Conservation (phyloP, 2,329 filamentous ascomycete genomes). For the Cladosporium velox region DNA sequence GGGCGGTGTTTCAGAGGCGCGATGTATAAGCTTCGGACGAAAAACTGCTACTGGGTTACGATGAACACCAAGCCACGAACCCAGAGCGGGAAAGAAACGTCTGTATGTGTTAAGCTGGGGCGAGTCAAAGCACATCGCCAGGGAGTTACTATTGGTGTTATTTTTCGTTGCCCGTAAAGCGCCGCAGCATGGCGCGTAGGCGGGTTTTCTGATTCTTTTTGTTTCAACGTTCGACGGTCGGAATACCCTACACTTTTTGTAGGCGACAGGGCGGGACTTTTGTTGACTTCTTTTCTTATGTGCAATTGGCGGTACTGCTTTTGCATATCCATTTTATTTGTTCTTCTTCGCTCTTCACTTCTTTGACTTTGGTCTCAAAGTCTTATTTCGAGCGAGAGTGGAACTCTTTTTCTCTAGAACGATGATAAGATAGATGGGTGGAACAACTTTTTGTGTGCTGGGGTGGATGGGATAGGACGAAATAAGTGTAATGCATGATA, state of each 20-base stretch:
- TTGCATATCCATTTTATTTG: neutral
- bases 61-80: neutral
- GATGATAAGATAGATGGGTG: neutral
- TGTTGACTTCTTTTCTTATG: neutral
- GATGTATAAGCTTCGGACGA: conserved; percentile 6
- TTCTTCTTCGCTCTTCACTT: neutral
- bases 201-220: neutral
- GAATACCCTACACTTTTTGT: neutral
- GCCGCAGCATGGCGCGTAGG: neutral
- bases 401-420: neutral
- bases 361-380: neutral
- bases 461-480: neutral
- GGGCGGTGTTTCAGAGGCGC: neutral
- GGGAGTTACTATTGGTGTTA: conserved; percentile 1
- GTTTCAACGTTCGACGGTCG: neutral
- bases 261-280: neutral
- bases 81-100: conserved; percentile 9
- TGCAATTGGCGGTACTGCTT: neutral
- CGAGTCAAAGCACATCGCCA: neutral
- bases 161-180: neutral
- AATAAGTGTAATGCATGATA: neutral
- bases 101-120: neutral
- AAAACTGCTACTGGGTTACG: neutral
- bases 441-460: neutral
- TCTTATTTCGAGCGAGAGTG: neutral